Conservation (phyloP, 108 stramenopile species). For the Mediolabrus comicus region DNA sequence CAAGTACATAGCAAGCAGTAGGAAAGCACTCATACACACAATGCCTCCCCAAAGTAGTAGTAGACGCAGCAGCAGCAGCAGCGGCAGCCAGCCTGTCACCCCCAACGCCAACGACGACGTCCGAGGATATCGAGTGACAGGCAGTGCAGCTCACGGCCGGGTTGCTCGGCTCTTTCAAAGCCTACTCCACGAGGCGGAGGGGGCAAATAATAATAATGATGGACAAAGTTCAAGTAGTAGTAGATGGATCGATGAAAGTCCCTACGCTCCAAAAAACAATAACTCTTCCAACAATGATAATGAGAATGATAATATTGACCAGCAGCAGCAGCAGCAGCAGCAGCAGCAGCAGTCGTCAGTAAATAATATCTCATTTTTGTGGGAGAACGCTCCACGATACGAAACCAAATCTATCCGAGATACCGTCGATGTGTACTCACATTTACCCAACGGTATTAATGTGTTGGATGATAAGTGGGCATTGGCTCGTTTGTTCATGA, state of each 20-base stretch:
- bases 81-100: too few species aligned
- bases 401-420: conserved; percentile 65
- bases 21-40: too few species aligned
- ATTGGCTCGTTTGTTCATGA: conserved; percentile 55
- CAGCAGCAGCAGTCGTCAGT: background rate
- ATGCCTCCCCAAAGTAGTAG: too few species aligned
- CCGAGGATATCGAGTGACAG: conserved; percentile 24
- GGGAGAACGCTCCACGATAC: conserved; percentile 81
- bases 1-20: too few species aligned
- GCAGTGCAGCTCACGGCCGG: conserved; percentile 30
- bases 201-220: background rate
- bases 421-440: conserved; percentile 56
- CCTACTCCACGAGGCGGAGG: background rate
- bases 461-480: conserved; percentile 84
- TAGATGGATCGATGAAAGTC: conserved; percentile 32
- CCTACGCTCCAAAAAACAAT: too few species aligned
- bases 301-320: background rate
- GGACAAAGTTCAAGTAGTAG: too few species aligned
- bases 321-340: background rate
- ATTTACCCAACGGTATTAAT: conserved; percentile 72
- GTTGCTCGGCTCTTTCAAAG: conserved; percentile 12
- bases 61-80: too few species aligned
- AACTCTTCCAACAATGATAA: background rate
- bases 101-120: too few species aligned
- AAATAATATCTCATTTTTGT: conserved; percentile 47